phyloP scores from a whole-genome alignment of 805 yeast species.

The Ogataea wickerhamii region DNA sequence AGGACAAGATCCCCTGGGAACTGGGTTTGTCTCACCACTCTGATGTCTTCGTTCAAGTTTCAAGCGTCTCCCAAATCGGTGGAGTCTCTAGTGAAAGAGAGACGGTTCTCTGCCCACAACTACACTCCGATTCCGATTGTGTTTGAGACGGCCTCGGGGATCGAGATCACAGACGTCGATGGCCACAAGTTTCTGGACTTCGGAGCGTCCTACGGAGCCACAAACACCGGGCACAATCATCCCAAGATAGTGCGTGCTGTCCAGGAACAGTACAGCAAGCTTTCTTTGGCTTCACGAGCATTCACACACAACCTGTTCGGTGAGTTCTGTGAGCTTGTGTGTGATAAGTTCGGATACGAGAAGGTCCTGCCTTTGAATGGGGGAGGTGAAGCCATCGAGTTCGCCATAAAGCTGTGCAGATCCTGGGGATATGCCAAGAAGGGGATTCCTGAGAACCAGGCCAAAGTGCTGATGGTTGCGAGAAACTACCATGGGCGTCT shows the following conservation, averaged over 20 bases:
- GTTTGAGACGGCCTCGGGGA: conserved; percentile 21
- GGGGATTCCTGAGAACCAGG: conserved; percentile 23
- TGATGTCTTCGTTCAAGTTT: conserved; percentile 11
- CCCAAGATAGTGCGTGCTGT: conserved; percentile 31
- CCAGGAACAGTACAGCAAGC: conserved; percentile 27
- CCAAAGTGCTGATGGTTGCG: conserved; percentile 32
- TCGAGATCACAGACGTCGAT: conserved; percentile 25
- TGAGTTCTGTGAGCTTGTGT: conserved; percentile 24
- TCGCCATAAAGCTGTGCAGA: conserved; percentile 36
- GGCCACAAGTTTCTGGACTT: conserved; percentile 26
- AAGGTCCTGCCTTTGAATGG: conserved; percentile 33
- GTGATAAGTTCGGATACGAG: conserved; percentile 27
- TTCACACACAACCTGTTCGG: conserved; percentile 25
- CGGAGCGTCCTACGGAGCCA: conserved; percentile 28
- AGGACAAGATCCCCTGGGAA: too few species aligned
- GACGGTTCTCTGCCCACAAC: conserved; percentile 26
- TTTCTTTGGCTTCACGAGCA: conserved; percentile 31
- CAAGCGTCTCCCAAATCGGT: conserved; percentile 14
- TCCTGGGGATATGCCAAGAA: conserved; percentile 32
- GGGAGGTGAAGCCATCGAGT: conserved; percentile 37
- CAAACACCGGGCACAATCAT: conserved; percentile 30
- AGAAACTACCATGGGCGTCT: conserved; percentile 40
- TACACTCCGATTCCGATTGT: conserved; percentile 30
- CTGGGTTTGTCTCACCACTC: too few species aligned
- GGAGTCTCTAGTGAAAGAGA: conserved; percentile 15